These are phyloP conservation scores for Vaccinium vitisidaea DNA, from an alignment of 148 eudicot genomes.

Conservation along the genomic window DNA sequence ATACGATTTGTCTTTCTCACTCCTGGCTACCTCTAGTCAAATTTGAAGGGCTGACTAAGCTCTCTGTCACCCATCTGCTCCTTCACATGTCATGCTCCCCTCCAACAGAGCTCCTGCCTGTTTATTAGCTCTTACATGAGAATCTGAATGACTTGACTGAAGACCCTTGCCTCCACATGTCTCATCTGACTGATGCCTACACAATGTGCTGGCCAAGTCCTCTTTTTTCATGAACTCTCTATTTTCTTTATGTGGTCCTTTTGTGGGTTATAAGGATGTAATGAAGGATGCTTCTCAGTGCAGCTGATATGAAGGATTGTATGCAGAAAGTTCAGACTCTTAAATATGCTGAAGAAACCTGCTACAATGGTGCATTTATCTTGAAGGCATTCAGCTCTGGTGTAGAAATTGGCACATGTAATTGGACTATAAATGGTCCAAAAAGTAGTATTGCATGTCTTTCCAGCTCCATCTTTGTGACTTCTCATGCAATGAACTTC, in stretches of 20 bases:
- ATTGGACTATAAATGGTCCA: constrained; percentile 72
- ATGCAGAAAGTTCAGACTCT: constrained; percentile 62
- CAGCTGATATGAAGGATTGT: constrained; percentile 76
- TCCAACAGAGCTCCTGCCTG: background rate
- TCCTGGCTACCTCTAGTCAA: background rate
- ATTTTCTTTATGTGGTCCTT: background rate
- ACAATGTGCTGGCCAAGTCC: background rate
- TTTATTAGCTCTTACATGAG: background rate
- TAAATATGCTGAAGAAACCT: constrained; percentile 79
- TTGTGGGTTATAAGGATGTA: constrained; percentile 18
- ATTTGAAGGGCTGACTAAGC: background rate
- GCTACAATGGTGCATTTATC: constrained; percentile 69
- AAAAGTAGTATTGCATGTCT: constrained; percentile 47
- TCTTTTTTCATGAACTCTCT: background rate
- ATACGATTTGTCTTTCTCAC: background rate
- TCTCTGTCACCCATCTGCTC: background rate
- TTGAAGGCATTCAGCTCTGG: constrained; percentile 83
- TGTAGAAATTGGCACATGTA: constrained; percentile 81
- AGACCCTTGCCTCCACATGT: background rate
- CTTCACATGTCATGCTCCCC: background rate
- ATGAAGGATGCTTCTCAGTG: constrained; percentile 50
- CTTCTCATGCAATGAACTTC: constrained; percentile 60
- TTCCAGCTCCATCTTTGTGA: constrained; percentile 51
- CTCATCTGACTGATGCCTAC: background rate
- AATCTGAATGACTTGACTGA: background rate